phyloP scores from a whole-genome alignment of 129 eudicot species.

The Kitagawia praeruptora region DNA sequence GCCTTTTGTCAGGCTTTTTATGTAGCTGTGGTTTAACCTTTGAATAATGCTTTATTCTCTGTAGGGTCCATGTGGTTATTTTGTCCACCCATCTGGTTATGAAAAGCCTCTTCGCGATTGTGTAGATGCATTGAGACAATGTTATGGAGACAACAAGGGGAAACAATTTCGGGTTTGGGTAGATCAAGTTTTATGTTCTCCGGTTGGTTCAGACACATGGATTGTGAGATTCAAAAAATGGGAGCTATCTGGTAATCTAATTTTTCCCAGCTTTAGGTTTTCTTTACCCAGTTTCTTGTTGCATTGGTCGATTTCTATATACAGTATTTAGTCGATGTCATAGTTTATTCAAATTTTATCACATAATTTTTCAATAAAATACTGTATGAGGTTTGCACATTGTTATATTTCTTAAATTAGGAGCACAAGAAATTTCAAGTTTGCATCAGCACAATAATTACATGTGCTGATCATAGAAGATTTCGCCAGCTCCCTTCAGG shows the following conservation, averaged over 20 bases:
- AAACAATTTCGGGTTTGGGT: slow-evolving; percentile 72
- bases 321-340: neutral
- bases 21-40: neutral
- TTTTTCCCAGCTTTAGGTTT: neutral
- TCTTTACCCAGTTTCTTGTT: neutral
- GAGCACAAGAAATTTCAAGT: neutral
- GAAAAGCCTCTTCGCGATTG: slow-evolving; percentile 54
- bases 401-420: neutral
- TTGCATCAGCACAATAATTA: neutral
- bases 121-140: slow-evolving; percentile 33
- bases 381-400: neutral
- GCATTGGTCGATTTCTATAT: neutral
- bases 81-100: slow-evolving; percentile 64
- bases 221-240: slow-evolving; percentile 73
- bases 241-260: slow-evolving; percentile 69
- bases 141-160: slow-evolving; percentile 67
- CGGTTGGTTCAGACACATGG: slow-evolving; percentile 64
- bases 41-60: neutral
- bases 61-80: slow-evolving; percentile 56
- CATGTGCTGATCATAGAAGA: neutral
- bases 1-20: no score
- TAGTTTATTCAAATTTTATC: no score
- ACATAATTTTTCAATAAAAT: neutral
- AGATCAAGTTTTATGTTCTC: slow-evolving; percentile 65
- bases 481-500: neutral